Base-by-base conservation (phyloP, 495 filamentous ascomycete genomes). In the Xylaria castorea region DNA sequence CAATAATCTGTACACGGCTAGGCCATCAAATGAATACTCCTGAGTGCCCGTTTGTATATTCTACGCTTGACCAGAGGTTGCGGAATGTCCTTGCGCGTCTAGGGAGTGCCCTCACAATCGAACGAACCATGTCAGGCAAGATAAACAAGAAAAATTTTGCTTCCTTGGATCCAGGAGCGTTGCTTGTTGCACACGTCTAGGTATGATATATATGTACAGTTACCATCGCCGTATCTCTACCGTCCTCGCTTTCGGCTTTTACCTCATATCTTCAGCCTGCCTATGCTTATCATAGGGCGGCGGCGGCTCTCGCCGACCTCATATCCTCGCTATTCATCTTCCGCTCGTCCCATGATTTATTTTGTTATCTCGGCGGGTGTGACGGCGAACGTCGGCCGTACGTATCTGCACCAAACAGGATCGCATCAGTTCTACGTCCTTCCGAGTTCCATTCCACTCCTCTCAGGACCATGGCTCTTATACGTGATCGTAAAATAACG, bases 321-420 rank as follows among this genome's bases (percentile, higher is more conserved):
- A 61, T 16, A 20, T 60, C 53, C 38, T 27, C 42, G 30, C 9
- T 30, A 7, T 16, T 34, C 20, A 8, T 58, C n/a, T 44, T 36
- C 18, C 32, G 6, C 51, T 48, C 27, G 20, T 44, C 46, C 48
- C 6, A 58, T 30, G 57, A 20, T 71, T 75, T 83, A 89, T 79
- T 91, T 90, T 65, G 87, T 85, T 14, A 80, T 76, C 40, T 83
- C 78, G 68, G 76, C 74, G 34, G 92, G 92, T 40, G 89, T 87
- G 48, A 88, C 82, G 0, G 90, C 89, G 78, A 86, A 94, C 9
- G 91, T 93, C 44, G 92, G 92, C 66, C 91, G 87, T 70, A 94
- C 91, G 72, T 89, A 93, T 79, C 91, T 92, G 64, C 50, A 61
- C 20, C 4, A 22, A 30, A 9, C 5, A 5, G 22, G 20, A 62